Evolutionary conservation across 140 eudicot species (phyloP).

Genomic region (Erigeron philadelphicus): DNA sequence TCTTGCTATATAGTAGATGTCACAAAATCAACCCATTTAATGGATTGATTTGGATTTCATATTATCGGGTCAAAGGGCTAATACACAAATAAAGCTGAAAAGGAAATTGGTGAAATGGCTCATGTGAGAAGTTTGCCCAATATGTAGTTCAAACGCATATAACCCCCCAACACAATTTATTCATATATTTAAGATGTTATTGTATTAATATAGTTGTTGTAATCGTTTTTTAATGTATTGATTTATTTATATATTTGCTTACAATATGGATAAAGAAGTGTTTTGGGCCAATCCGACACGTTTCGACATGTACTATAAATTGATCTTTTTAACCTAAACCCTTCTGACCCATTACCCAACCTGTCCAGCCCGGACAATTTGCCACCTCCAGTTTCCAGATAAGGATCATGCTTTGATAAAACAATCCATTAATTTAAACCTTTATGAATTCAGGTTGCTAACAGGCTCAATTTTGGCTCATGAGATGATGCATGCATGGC

Average conservation of each 20-base stretch:
- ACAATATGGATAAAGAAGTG: background rate
- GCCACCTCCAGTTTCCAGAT: background rate
- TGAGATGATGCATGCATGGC: slow-evolving; percentile 99
- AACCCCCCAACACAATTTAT: background rate
- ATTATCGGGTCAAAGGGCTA: background rate
- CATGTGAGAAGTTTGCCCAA: background rate
- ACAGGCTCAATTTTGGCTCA: slow-evolving; percentile 96
- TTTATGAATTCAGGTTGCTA: slow-evolving; percentile 51
- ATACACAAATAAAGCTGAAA: background rate
- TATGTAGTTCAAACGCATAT: background rate
- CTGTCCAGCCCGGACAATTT: background rate
- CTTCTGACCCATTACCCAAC: background rate
- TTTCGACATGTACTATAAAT: background rate
- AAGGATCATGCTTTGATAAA: slow-evolving; percentile 12
- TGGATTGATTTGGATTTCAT: background rate
- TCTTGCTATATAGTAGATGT: background rate
- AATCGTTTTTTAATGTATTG: background rate
- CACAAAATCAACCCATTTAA: background rate
- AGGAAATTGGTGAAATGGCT: background rate
- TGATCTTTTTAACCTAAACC: background rate
- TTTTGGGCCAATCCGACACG: background rate
- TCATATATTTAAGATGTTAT: background rate
- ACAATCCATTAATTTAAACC: slow-evolving; percentile 15
- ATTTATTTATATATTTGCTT: background rate
- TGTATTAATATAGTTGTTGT: background rate